Evolutionary conservation across 2,329 filamentous ascomycete species (phyloP), one percentile per base, ranked within the genome.

Genomic region (Fusarium torreyae): DNA sequence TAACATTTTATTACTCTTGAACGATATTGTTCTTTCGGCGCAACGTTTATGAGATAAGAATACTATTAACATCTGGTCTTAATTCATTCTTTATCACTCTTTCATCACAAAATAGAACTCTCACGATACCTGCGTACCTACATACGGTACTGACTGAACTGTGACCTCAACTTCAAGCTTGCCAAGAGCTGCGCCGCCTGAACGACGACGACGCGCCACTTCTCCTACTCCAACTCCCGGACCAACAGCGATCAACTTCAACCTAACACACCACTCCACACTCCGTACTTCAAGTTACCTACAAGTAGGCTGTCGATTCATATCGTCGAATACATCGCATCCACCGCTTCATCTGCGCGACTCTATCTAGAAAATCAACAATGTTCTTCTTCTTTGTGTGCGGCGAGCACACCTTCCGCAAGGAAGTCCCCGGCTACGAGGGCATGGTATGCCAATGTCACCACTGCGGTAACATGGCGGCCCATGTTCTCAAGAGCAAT

Each of bases 391-490:
- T 89, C 77, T 89, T 89, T 73, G 84, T 87, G 68, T 89, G 86
- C 73, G 87, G 87, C 71, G 86, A 89, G 77, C 84, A 88, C 74
- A 89, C 86, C 38, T 89, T 89, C 77, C 85, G 86, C 66, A 87
- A 85, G 75, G 82, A 88, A 57, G 83, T 89, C 44, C 78, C 86
- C 56, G 89, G 88, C 70, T 91, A 90, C 75, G 86, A 91, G 74
- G 85, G 86, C 69, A 77, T 90, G 65, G 78, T 86, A 53, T 90
- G 86, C 75, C 88, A 89, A 73, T 91, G 89, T 74, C 86, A 89
- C 77, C 89, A 91, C 78, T 91, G 89, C 78, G 88, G 89, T 53
- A 91, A 91, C 82, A 88, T 86, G 79, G 83, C 85, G 4, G 89
- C 83, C 15, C 83, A 82, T 65, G 88, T 90, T 59, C 83, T 89